A percentile compares a stretch with the other conserved stretches of the same genome.
These are phyloP conservation scores for Xylariaceae sp. DNA, from an alignment of 2,329 filamentous ascomycete species.

Conservation along the genomic window DNA sequence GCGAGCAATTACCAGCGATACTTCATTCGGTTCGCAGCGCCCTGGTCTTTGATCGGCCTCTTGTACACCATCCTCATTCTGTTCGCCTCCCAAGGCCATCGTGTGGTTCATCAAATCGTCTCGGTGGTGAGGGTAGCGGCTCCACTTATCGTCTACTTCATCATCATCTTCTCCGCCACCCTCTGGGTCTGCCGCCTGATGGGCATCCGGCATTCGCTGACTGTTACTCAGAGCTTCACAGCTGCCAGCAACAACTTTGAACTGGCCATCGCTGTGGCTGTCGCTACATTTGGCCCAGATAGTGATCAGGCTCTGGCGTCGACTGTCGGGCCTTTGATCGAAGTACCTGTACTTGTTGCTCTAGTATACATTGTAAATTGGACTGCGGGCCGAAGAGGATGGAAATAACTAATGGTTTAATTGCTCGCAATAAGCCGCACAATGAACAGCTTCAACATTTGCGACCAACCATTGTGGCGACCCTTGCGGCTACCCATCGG, in stretches of 20 bases:
- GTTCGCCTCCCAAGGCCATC: conserved; percentile 74
- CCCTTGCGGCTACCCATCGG: too few relatives aligned
- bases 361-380: conserved; percentile 71
- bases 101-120: conserved; percentile 78
- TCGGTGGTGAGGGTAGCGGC: conserved; percentile 77
- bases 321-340: conserved; percentile 80
- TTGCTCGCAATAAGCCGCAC: too few relatives aligned
- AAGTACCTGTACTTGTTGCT: conserved; percentile 75
- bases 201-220: conserved; percentile 70
- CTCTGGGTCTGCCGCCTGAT: conserved; percentile 56
- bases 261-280: conserved; percentile 81
- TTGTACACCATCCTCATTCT: conserved; percentile 84
- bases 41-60: conserved; percentile 76
- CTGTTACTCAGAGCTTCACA: conserved; percentile 78
- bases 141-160: conserved; percentile 77
- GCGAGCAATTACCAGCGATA: conserved; percentile 59
- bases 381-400: conserved; percentile 50
- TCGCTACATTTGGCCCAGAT: conserved; percentile 72
- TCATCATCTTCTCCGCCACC: conserved; percentile 68
- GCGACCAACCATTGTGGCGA: too few relatives aligned
- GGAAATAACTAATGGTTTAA: too few relatives aligned
- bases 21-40: conserved; percentile 67
- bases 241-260: conserved; percentile 94
- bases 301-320: conserved; percentile 78
- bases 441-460: too few relatives aligned